Percentiles rank a stretch among this genome's conserved stretches.
These are phyloP conservation scores for Annulohypoxylon moriforme DNA, from an alignment of 495 filamentous ascomycete genomes.

Conservation along the genomic window DNA sequence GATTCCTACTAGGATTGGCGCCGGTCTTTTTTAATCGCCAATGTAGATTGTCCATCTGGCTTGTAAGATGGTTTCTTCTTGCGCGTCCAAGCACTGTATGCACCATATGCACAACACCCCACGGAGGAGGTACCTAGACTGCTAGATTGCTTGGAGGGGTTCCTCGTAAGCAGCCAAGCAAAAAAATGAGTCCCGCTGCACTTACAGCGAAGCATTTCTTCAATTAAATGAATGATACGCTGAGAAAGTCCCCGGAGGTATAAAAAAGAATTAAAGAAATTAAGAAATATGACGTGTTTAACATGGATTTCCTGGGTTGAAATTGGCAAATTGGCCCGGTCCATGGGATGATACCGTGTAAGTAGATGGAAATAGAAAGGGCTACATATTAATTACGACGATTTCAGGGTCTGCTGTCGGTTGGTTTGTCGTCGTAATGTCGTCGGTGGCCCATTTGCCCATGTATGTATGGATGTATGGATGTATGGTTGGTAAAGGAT, in stretches of 20 bases:
- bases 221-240: slow-evolving; percentile 10
- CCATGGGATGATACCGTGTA: neutral
- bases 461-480: neutral
- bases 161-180: slow-evolving; percentile 10
- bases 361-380: neutral
- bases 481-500: neutral
- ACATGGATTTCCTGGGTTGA: neutral
- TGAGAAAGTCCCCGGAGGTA: neutral
- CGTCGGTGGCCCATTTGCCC: slow-evolving; percentile 1
- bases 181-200: slow-evolving; percentile 28
- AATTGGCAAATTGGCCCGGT: neutral
- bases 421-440: slow-evolving; percentile 12
- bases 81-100: slow-evolving; percentile 23
- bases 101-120: slow-evolving; percentile 30
- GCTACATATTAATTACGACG: slow-evolving; percentile 14
- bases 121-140: slow-evolving; percentile 27
- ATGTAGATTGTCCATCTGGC: slow-evolving; percentile 12
- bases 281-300: slow-evolving; percentile 1
- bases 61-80: slow-evolving; percentile 14
- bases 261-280: neutral
- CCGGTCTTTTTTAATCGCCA: neutral
- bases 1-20: slow-evolving; percentile 1
- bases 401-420: neutral
- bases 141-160: neutral
- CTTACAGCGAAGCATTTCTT: slow-evolving; percentile 24